These are phyloP conservation scores for Polygonum maritimum DNA, from an alignment of 148 eudicot species.

Conservation along the genomic window DNA sequence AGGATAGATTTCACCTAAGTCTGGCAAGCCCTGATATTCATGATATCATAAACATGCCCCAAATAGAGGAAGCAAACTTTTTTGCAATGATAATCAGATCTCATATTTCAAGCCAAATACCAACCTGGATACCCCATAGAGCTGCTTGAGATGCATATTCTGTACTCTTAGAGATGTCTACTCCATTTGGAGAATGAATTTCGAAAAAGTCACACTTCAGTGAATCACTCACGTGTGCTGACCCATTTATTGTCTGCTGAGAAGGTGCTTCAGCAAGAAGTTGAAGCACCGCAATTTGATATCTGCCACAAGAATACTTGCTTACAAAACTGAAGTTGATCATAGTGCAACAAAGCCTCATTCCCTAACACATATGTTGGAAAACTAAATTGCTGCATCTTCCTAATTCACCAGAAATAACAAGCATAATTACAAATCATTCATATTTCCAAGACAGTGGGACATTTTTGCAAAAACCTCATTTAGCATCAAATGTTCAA, in stretches of 20 bases:
- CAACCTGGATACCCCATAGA: constrained; percentile 94
- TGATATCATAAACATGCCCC: constrained; percentile 16
- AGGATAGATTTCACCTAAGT: constrained; percentile 95
- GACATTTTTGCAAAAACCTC: background rate
- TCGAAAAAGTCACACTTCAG: constrained; percentile 47
- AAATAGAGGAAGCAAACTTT: constrained; percentile 7
- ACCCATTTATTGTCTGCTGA: constrained; percentile 30
- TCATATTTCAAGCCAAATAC: constrained; percentile 9
- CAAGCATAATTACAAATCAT: background rate
- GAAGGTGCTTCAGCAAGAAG: constrained; percentile 61
- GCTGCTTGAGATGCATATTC: constrained; percentile 97
- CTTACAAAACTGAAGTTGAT: constrained; percentile 5
- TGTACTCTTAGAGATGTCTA: constrained; percentile 72
- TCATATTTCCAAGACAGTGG: background rate
- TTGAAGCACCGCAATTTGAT: constrained; percentile 69
- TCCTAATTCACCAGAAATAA: background rate
- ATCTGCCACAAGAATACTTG: constrained; percentile 32
- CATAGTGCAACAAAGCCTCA: background rate
- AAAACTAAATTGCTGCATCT: background rate
- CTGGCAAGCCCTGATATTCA: constrained; percentile 79
- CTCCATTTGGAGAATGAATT: constrained; percentile 79
- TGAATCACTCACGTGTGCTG: constrained; percentile 40
- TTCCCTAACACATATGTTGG: background rate
- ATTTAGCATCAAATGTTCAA: background rate
- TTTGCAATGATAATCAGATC: background rate